Evolutionary conservation across 345 rosid genomes (phyloP).

Genomic region (Xanthoceras sorbifolium): DNA sequence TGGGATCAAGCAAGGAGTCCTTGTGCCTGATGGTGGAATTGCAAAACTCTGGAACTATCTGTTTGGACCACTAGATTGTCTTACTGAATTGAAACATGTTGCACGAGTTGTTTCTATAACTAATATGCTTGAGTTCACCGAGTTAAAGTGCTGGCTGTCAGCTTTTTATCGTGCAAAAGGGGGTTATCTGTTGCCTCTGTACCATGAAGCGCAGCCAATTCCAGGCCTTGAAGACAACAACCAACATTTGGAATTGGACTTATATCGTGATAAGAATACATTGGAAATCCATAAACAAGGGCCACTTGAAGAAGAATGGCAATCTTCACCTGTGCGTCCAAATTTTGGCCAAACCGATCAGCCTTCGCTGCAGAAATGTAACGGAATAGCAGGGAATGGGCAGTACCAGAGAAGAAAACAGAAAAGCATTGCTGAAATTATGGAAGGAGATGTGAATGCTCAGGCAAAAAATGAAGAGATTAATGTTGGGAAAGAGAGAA

Average conservation of each 20-base stretch:
- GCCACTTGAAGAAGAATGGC: slow-evolving; percentile 46
- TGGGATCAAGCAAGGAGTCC: slow-evolving; percentile 72
- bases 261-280: slow-evolving; percentile 17
- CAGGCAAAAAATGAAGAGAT: slow-evolving; percentile 29
- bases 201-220: slow-evolving; percentile 52
- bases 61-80: slow-evolving; percentile 52
- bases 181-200: slow-evolving; percentile 42
- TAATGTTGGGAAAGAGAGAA: slow-evolving; percentile 25
- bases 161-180: slow-evolving; percentile 66
- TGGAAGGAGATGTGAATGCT: slow-evolving; percentile 43
- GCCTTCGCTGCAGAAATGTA: slow-evolving; percentile 37
- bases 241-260: slow-evolving; percentile 30
- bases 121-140: slow-evolving; percentile 48
- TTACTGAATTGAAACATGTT: slow-evolving; percentile 44
- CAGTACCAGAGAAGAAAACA: slow-evolving; percentile 54
- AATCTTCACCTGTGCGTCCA: slow-evolving; percentile 23
- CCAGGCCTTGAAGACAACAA: slow-evolving; percentile 70
- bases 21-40: slow-evolving; percentile 59
- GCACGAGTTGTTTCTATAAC: slow-evolving; percentile 39
- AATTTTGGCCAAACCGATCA: slow-evolving; percentile 29
- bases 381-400: slow-evolving; percentile 41
- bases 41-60: slow-evolving; percentile 44
- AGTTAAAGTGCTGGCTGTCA: slow-evolving; percentile 66
- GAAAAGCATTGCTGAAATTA: slow-evolving; percentile 87
- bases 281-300: slow-evolving; percentile 41